phyloP scores from a whole-genome alignment of 23 red algal species.

The Gracilaria caudata region DNA sequence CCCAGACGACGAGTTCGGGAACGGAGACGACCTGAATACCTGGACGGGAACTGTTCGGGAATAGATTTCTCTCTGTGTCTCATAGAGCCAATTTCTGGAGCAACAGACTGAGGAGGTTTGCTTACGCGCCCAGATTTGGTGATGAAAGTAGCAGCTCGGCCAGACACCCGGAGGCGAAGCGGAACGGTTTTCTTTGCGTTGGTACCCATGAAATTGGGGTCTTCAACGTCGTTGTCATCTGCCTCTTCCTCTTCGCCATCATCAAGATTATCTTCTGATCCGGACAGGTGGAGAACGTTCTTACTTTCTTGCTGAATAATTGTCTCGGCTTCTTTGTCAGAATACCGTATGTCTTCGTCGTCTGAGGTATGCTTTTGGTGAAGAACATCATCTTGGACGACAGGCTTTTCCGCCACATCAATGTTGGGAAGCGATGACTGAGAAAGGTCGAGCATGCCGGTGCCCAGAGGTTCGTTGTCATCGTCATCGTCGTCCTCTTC shows the following conservation, averaged over 20 bases:
- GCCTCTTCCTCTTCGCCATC: not conserved
- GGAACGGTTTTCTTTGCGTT: slow-evolving; percentile 22
- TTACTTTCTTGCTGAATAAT: not conserved
- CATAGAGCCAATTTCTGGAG: slow-evolving; percentile 15
- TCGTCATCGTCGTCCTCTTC: slow-evolving; percentile 46
- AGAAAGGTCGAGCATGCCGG: not conserved
- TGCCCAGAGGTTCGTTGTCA: slow-evolving; percentile 22
- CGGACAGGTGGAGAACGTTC: not conserved
- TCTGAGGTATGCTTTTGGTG: not conserved
- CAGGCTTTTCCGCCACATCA: not conserved
- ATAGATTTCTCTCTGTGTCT: not conserved
- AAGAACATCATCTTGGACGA: not conserved
- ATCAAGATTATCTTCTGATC: not conserved
- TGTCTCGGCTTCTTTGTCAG: slow-evolving; percentile 19
- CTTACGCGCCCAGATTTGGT: slow-evolving; percentile 53
- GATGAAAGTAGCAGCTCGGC: slow-evolving; percentile 1
- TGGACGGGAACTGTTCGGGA: not conserved
- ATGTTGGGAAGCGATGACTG: not conserved
- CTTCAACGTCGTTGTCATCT: not conserved
- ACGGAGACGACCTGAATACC: slow-evolving; percentile 8
- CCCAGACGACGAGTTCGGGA: slow-evolving; percentile 24
- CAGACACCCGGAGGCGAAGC: slow-evolving; percentile 5
- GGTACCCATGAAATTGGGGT: not conserved
- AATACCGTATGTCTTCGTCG: not conserved
- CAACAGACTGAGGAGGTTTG: slow-evolving; percentile 43